Base-by-base conservation (phyloP, 441 rosid genomes). In the Capsella rubella region DNA sequence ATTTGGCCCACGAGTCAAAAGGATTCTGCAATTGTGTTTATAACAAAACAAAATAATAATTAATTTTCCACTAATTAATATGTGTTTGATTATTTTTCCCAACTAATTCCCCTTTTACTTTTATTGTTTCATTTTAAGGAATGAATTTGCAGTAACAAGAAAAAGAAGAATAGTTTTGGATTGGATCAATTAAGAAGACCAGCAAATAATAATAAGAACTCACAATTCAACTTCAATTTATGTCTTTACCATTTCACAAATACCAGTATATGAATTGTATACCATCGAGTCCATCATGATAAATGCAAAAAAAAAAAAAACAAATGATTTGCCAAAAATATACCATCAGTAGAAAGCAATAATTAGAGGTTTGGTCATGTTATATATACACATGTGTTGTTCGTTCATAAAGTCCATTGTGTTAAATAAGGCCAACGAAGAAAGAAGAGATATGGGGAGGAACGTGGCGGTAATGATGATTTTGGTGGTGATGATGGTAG, bases 291-390 rank as follows among this genome's bases (percentile, higher is more conserved):
- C 56, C 31, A 47, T 16, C 43, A 11, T 42, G 51, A 60, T 12
- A 60, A 27, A 39, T 4, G 50, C 35, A 21, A 21, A 21, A 21
- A 1, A 21, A 21, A 21, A 21, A 2, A 61, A 61, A 27, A 43
- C 37, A 61, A 27, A 61, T 61, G 25, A 52, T 14, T 61, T 27
- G 51, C 35, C 50, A 60, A 12, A 59, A 11, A 32, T 32, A n/a
- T 56, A 21, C 42, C 27, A n/a, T 15, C 40, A 8, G 2, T 21
- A 32, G 14, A 32, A 56, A 11, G 14, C 39, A 57, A 35, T 5
- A 10, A 35, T 21, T 21, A 21, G 25, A 34, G 16, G 13, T 43
- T 43, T 40, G 65, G 21, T 61, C 52, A 37, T 18, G 15, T 59
- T 52, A 25, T 25, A 51, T 50, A 21, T 25, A 50, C 25, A 55